Evolutionary conservation across 208 protist species (phyloP).

Genomic region (Trypanosoma boissoni): DNA sequence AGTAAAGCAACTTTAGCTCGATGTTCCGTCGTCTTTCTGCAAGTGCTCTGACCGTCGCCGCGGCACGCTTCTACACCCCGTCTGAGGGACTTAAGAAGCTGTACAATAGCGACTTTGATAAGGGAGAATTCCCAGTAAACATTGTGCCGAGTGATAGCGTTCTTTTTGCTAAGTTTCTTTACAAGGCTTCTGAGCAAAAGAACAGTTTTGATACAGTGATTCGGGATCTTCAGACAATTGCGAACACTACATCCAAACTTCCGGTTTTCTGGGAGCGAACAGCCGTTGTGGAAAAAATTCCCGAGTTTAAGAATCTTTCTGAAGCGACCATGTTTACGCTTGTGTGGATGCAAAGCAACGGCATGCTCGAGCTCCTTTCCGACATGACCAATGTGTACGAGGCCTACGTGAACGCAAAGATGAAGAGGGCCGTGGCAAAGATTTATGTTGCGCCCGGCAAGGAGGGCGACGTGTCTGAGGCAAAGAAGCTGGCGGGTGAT

Average conservation of each 20-base stretch:
- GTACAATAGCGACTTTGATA: constrained; percentile 89
- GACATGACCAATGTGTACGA: constrained; percentile 85
- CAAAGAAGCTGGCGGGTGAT: constrained; percentile 71
- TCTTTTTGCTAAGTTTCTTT: constrained; percentile 89
- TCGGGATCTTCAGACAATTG: constrained; percentile 81
- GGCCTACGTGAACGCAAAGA: constrained; percentile 85
- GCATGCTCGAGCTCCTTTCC: constrained; percentile 81
- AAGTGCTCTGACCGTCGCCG: constrained; percentile 33
- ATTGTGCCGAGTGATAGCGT: constrained; percentile 87
- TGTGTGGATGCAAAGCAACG: constrained; percentile 91
- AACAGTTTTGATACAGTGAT: constrained; percentile 61
- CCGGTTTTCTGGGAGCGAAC: constrained; percentile 91
- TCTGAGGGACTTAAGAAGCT: constrained; percentile 82
- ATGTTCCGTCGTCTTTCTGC: constrained; percentile 84
- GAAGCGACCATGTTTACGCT: constrained; percentile 81
- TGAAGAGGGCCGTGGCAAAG: constrained; percentile 77
- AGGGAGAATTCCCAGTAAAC: constrained; percentile 61
- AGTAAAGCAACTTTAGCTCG: constrained; percentile 6
- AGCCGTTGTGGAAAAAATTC: constrained; percentile 49
- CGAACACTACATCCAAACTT: constrained; percentile 51
- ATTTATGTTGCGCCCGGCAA: constrained; percentile 82
- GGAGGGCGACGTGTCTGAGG: constrained; percentile 46
- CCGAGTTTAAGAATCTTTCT: constrained; percentile 81
- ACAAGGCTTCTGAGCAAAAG: constrained; percentile 79
- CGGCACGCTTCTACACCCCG: constrained; percentile 82